A percentile compares a stretch with the other conserved stretches of the same genome.
These are phyloP conservation scores for Nitzschia sp. DNA, from an alignment of 108 stramenopile species.

Conservation along the genomic window DNA sequence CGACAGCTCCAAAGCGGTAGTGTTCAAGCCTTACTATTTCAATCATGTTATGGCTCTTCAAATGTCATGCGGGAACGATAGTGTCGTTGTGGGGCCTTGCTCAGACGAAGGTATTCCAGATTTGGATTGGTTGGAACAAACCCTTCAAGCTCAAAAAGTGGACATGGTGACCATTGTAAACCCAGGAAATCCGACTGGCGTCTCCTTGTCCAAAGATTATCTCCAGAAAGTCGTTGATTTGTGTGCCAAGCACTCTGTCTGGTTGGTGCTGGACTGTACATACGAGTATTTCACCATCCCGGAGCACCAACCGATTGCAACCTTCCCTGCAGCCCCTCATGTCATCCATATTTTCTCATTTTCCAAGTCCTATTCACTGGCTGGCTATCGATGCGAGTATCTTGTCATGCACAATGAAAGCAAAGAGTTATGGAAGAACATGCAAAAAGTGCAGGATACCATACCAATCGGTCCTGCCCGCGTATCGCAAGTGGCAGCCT, in stretches of 20 bases:
- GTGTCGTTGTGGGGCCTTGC: constrained; percentile 64
- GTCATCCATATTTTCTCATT: constrained; percentile 89
- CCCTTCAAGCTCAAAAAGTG: constrained; percentile 47
- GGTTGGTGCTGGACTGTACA: constrained; percentile 91
- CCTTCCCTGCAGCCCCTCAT: constrained; percentile 60
- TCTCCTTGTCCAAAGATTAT: constrained; percentile 49
- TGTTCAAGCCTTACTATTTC: constrained; percentile 92
- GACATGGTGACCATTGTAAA: constrained; percentile 87
- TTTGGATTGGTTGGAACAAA: constrained; percentile 50
- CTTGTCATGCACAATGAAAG: constrained; percentile 51
- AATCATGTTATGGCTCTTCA: constrained; percentile 91
- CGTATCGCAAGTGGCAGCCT: constrained; percentile 79
- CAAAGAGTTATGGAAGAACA: constrained; percentile 22
- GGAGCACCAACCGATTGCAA: constrained; percentile 35
- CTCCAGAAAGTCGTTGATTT: constrained; percentile 68
- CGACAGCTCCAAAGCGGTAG: constrained; percentile 52
- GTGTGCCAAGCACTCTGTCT: constrained; percentile 62
- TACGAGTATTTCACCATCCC: constrained; percentile 86
- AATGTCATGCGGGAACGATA: constrained; percentile 46
- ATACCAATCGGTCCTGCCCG: constrained; percentile 88
- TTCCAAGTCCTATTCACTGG: constrained; percentile 85
- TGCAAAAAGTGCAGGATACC: constrained; percentile 77
- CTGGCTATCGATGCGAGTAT: constrained; percentile 93
- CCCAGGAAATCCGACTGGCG: constrained; percentile 93
- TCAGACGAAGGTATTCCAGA: constrained; percentile 55